phyloP scores from a whole-genome alignment of 257 asterid genomes.

The Dorcoceras hygrometricum region DNA sequence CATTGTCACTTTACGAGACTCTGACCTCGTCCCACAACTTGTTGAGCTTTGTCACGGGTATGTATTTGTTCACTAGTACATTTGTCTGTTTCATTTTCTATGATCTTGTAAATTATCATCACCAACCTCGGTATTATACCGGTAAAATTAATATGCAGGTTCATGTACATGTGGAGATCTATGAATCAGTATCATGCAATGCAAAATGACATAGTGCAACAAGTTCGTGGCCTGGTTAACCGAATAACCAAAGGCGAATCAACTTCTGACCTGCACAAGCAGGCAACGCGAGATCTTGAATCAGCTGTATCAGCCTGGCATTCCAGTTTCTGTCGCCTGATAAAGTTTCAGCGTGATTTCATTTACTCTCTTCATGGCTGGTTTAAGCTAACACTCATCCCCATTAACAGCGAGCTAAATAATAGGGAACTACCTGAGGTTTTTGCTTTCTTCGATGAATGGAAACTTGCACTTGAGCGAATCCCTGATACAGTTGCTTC shows the following conservation, averaged over 20 bases:
- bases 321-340: conserved; percentile 78
- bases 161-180: conserved; percentile 99
- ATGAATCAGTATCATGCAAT: conserved; percentile 85
- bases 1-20: conserved; percentile 65
- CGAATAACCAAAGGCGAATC: conserved; percentile 55
- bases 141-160: conserved; percentile 46
- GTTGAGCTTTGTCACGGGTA: conserved; percentile 98
- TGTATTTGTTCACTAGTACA: conserved; percentile 15
- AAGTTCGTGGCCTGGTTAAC: conserved; percentile 81
- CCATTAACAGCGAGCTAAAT: conserved; percentile 44
- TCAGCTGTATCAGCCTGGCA: conserved; percentile 93
- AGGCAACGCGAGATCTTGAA: conserved; percentile 92
- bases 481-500: conserved; percentile 94
- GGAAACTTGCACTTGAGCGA: conserved; percentile 89
- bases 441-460: conserved; percentile 75
- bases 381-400: conserved; percentile 81
- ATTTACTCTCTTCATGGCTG: conserved; percentile 75
- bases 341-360: conserved; percentile 74
- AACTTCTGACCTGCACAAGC: conserved; percentile 86
- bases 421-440: conserved; percentile 42
- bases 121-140: not conserved
- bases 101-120: not conserved
- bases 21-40: conserved; percentile 94
- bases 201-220: conserved; percentile 89
- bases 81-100: not conserved